Conservation (phyloP, 2,329 filamentous ascomycete genomes). For the Blastomyces gilchristii region DNA sequence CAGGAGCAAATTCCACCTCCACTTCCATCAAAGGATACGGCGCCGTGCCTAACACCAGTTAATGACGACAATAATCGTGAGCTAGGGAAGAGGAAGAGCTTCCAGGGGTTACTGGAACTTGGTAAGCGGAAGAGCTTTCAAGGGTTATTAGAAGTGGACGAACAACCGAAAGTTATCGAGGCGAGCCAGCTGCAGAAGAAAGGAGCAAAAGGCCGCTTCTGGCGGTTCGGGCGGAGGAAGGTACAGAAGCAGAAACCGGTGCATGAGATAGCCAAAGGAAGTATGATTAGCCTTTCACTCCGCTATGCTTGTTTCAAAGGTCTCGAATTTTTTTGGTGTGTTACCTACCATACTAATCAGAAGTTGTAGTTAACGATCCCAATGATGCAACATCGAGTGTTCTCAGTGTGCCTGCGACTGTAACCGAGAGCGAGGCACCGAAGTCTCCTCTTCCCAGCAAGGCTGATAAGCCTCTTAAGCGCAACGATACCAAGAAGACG, state of each 20-base stretch:
- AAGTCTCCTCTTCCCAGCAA: background rate
- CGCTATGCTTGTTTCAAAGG: background rate
- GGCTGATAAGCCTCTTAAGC: background rate
- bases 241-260: slow-evolving; percentile 28
- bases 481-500: background rate
- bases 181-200: slow-evolving; percentile 7
- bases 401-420: slow-evolving; percentile 9
- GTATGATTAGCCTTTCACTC: slow-evolving; percentile 25
- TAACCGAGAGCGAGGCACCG: background rate
- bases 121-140: background rate
- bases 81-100: slow-evolving; percentile 1
- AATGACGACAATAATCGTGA: background rate
- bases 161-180: background rate
- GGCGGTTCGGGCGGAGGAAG: slow-evolving; percentile 43
- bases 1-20: slow-evolving; percentile 19
- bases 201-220: slow-evolving; percentile 39
- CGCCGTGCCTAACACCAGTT: slow-evolving; percentile 17
- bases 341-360: background rate
- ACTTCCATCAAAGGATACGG: slow-evolving; percentile 18
- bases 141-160: background rate
- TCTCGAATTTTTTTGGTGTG: background rate
- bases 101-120: background rate
- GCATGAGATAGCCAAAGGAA: slow-evolving; percentile 25
- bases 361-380: slow-evolving; percentile 15
- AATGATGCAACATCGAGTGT: slow-evolving; percentile 16